These are phyloP conservation scores for Mallotus repandus DNA, from an alignment of 441 rosid genomes.

Conservation along the genomic window DNA sequence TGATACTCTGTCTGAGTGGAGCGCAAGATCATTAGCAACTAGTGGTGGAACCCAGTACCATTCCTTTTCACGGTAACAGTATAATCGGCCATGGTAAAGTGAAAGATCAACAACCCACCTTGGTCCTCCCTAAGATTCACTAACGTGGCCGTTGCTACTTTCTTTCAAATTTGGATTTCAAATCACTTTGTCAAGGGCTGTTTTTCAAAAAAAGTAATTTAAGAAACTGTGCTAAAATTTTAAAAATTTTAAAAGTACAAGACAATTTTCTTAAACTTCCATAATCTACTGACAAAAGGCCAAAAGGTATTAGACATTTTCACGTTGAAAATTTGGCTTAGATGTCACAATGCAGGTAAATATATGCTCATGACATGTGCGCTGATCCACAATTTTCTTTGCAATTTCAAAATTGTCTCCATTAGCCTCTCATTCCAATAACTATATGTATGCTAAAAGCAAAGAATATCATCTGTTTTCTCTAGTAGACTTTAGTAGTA, in stretches of 20 bases:
- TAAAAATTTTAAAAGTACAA: too few relatives aligned
- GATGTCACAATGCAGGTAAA: background rate
- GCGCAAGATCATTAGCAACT: background rate
- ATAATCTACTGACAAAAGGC: background rate
- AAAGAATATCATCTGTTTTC: background rate
- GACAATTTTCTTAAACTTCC: background rate
- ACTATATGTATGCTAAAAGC: background rate
- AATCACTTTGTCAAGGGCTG: too few relatives aligned
- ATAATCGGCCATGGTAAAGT: background rate
- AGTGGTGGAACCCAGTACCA: slow-evolving; percentile 1
- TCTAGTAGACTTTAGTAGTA: too few relatives aligned
- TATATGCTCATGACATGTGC: background rate
- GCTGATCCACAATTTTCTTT: background rate
- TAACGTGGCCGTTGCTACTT: background rate
- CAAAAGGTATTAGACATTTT: background rate
- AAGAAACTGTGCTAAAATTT: too few relatives aligned
- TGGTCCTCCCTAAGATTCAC: too few relatives aligned
- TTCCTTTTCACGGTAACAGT: background rate
- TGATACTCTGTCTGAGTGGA: background rate
- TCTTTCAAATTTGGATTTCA: too few relatives aligned
- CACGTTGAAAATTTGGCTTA: background rate
- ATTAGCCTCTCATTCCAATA: background rate
- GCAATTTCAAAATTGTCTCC: slow-evolving; percentile 5
- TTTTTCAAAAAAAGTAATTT: too few relatives aligned
- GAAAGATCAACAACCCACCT: too few relatives aligned